Evolutionary conservation across 78 protist species (phyloP).

Genomic region (Chrysochromulina parva): DNA sequence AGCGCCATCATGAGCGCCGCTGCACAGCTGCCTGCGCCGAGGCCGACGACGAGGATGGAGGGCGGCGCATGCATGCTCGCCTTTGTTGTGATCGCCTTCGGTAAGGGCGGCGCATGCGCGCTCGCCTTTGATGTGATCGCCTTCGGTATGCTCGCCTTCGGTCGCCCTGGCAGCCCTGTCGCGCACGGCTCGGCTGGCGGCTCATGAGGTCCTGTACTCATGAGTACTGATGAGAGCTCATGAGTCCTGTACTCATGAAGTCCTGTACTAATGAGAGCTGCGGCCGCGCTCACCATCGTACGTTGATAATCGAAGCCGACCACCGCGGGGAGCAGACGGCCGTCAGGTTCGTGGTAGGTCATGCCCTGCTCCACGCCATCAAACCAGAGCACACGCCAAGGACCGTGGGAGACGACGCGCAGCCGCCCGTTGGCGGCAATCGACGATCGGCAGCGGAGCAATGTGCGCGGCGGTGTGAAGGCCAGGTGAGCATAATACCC

Average conservation of each 20-base stretch:
- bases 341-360: background rate
- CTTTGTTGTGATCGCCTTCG: too few species aligned
- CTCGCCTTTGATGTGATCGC: too few species aligned
- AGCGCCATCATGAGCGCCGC: background rate
- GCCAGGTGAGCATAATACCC: background rate
- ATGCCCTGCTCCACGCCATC: slow-evolving; percentile 20
- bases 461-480: background rate
- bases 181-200: too few species aligned
- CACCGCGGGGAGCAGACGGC: background rate
- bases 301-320: slow-evolving; percentile 27
- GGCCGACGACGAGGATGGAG: background rate
- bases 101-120: too few species aligned
- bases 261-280: background rate
- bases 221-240: too few species aligned
- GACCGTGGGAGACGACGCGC: slow-evolving; percentile 1
- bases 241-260: too few species aligned
- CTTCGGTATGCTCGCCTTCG: too few species aligned
- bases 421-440: background rate
- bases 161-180: too few species aligned
- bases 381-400: background rate
- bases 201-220: too few species aligned
- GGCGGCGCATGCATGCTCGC: background rate
- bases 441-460: background rate
- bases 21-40: slow-evolving; percentile 2
- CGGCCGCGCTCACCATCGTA: background rate